Conservation (phyloP, 495 filamentous ascomycete species). For the Terfezia boudieri region DNA sequence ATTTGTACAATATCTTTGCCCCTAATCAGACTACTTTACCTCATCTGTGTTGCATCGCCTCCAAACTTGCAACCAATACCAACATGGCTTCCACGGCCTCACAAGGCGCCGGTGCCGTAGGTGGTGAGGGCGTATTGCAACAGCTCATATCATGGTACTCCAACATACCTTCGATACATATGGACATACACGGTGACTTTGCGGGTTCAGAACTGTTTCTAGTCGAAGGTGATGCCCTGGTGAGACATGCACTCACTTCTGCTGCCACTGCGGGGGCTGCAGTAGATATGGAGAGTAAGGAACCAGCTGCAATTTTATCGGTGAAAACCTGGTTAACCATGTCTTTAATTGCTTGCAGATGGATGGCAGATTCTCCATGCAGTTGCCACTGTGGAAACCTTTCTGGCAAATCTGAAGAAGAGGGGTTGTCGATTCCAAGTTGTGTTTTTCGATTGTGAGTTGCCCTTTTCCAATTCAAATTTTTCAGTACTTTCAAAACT, state of each 20-base stretch:
- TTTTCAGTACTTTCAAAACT: neutral
- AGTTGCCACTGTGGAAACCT: slow-evolving; percentile 40
- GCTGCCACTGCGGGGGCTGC: no score
- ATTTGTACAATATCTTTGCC: no score
- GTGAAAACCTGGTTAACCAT: no score
- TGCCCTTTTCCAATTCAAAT: neutral
- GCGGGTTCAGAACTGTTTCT: slow-evolving; percentile 49
- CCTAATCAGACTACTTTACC: no score
- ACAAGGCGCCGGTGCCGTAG: no score
- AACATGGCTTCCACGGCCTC: no score
- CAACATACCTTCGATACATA: slow-evolving; percentile 2
- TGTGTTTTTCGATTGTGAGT: slow-evolving; percentile 32
- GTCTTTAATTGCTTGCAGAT: slow-evolving; percentile 20
- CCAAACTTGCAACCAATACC: no score
- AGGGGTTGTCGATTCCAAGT: slow-evolving; percentile 47
- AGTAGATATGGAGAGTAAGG: no score
- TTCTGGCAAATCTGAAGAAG: slow-evolving; percentile 34
- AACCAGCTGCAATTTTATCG: no score
- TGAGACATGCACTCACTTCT: slow-evolving; percentile 32
- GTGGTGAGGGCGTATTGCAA: no score
- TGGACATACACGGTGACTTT: slow-evolving; percentile 52
- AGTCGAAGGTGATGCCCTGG: slow-evolving; percentile 50
- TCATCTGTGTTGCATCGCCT: no score
- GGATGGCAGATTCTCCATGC: slow-evolving; percentile 56
- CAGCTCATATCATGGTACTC: no score